These are phyloP conservation scores for Hortaea werneckii DNA, from an alignment of 2,329 filamentous ascomycete genomes.

Conservation along the genomic window DNA sequence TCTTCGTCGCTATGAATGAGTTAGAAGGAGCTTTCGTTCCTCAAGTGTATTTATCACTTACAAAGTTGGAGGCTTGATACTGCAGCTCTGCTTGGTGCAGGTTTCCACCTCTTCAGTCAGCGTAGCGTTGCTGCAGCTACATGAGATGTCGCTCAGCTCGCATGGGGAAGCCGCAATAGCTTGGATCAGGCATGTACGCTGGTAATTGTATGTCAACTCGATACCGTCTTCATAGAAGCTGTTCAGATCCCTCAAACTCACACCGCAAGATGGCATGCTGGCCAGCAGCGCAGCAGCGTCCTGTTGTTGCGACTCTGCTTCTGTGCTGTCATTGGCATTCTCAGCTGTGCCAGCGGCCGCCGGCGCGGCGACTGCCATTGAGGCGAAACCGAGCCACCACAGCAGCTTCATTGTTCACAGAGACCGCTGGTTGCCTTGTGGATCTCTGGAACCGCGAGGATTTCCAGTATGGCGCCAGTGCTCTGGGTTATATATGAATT, in stretches of 20 bases:
- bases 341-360: not conserved
- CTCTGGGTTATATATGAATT: too few relatives aligned
- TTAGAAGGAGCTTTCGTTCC: not conserved
- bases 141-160: slow-evolving; percentile 8
- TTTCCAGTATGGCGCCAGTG: too few relatives aligned
- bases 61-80: too few relatives aligned
- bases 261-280: slow-evolving; percentile 1
- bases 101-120: slow-evolving; percentile 1
- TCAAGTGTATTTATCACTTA: too few relatives aligned
- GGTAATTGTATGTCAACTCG: not conserved
- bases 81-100: too few relatives aligned
- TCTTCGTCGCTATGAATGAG: not conserved
- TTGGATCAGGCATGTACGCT: slow-evolving; percentile 9
- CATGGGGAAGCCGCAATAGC: slow-evolving; percentile 11
- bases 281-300: not conserved
- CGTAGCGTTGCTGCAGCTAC: slow-evolving; percentile 10
- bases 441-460: too few relatives aligned
- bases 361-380: not conserved
- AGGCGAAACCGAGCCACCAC: not conserved
- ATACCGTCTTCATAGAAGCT: not conserved
- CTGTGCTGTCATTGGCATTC: not conserved
- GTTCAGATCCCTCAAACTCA: not conserved
- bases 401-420: too few relatives aligned
- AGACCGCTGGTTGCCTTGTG: too few relatives aligned
- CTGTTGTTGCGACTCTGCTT: not conserved